Base-by-base conservation (phyloP, 2,329 filamentous ascomycete species). In the Amesomyces nigricolor region DNA sequence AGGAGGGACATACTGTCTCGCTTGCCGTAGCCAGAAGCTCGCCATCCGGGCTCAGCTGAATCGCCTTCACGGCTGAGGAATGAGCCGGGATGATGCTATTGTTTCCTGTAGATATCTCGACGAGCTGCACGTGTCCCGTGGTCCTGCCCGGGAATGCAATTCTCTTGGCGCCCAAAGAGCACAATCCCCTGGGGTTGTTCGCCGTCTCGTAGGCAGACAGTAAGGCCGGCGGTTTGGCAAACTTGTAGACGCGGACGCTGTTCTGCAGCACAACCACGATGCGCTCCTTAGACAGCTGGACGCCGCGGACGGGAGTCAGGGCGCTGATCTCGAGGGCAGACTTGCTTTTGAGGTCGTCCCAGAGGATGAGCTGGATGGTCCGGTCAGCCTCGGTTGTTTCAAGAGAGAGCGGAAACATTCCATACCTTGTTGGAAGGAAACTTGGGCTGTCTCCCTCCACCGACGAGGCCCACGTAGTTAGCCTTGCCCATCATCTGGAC, bases 81-180 rank as follows among this genome's bases (percentile, higher is more conserved):
- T 99, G 94, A 3, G 92, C 94, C 1, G 91, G 90, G 57, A 97
- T 90, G 68, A 99, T 96, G 73, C 87, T 95, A 61, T 97, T 89
- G 64, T 89, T 92, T 48, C 85, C 85, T 0, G 85, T 89, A 16
- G 78, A 76, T 10, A 95, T 72, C 64, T 95, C 85, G 50, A 96
- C 87, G 1, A 97, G 75, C 69, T 96, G 91, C 29, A 97, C 86
- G 66, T 99, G 94, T 11, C 94, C 94, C 0, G 83, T 73, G 0
- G 88, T 91, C 51, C 90, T 81, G n/a, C 92, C 92, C 0, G 92
- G 92, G 60, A 97, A 94, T 0, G 87, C 89, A 6, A 96, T 76
- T 37, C 85, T 77, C 61, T 85, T 85, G 38, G 85, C 77, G 1
- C 87, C 87, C 17, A 97, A 74, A 66, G 86, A 88, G 65, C 89